Evolutionary conservation across 2,329 filamentous ascomycete species (phyloP).

Genomic region (Aspergillus fructus): DNA sequence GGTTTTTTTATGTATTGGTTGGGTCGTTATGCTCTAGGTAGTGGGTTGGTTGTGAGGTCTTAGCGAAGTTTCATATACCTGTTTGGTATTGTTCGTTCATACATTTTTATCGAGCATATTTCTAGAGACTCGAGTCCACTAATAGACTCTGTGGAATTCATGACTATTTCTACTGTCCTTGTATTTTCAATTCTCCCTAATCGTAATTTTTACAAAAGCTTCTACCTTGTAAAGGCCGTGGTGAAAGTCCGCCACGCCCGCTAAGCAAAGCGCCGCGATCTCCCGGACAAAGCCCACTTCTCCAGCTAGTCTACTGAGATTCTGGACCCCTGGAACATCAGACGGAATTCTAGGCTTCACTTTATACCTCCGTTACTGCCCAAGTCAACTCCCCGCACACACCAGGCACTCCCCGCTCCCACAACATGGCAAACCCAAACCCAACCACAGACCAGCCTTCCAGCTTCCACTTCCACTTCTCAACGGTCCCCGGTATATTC

Average conservation of each 20-base stretch:
- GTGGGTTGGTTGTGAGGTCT: not conserved
- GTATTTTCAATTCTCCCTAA: not conserved
- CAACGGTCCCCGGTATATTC: conserved; percentile 50
- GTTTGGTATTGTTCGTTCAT: not conserved
- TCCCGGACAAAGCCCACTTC: not conserved
- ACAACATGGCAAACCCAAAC: conserved; percentile 18
- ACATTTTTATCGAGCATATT: not conserved
- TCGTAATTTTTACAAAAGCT: not conserved
- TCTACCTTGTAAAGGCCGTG: not conserved
- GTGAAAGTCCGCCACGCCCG: not conserved
- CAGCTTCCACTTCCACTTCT: conserved; percentile 32
- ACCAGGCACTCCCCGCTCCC: not conserved
- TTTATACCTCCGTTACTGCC: not conserved
- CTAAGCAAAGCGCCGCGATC: not conserved
- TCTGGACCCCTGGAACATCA: not conserved
- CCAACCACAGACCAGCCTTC: not conserved
- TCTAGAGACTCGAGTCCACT: not conserved
- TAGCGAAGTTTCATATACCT: conserved; percentile 3
- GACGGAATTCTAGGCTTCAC: not conserved
- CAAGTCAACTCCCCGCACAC: not conserved
- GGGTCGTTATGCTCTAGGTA: not conserved
- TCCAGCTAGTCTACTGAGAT: not conserved
- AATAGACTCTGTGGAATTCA: not conserved
- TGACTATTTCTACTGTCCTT: not conserved
- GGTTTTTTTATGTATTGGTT: conserved; percentile 1